phyloP scores from a whole-genome alignment of 352 stramenopile genomes.

The Phytophthora pini region DNA sequence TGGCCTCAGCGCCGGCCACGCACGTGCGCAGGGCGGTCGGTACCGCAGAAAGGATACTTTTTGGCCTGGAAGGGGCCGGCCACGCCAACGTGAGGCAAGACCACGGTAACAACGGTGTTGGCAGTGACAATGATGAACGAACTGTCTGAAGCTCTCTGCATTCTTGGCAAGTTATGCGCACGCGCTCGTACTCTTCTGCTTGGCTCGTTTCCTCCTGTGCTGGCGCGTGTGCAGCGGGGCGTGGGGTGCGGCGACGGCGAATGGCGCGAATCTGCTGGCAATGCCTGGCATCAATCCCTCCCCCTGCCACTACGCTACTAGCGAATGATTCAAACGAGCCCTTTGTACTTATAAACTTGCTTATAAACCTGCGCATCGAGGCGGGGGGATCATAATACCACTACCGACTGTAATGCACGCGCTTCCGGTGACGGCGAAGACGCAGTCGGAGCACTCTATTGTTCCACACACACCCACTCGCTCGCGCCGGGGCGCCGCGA shows the following conservation, averaged over 20 bases:
- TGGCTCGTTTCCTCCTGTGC: constrained; percentile 27
- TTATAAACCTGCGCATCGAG: constrained; percentile 52
- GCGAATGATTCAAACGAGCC: constrained; percentile 41
- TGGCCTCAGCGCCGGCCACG: constrained; percentile 20
- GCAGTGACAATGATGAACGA: constrained; percentile 11
- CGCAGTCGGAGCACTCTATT: constrained; percentile 46
- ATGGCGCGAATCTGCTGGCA: neutral
- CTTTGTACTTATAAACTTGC: constrained; percentile 59
- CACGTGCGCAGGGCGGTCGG: constrained; percentile 10
- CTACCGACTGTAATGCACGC: constrained; percentile 50
- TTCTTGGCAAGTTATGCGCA: constrained; percentile 45
- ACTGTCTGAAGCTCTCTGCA: constrained; percentile 38
- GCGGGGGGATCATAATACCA: constrained; percentile 46
- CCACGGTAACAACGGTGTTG: neutral
- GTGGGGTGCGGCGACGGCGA: neutral
- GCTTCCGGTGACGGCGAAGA: constrained; percentile 46
- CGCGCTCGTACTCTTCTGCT: constrained; percentile 39
- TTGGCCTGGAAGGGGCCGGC: constrained; percentile 3
- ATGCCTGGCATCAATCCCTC: constrained; percentile 8
- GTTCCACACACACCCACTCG: constrained; percentile 42
- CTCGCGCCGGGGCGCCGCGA: constrained; percentile 22
- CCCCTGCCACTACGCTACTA: constrained; percentile 16
- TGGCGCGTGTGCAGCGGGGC: constrained; percentile 10
- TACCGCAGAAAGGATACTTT: constrained; percentile 38
- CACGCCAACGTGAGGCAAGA: constrained; percentile 2